A percentile compares a stretch with the other conserved stretches of the same genome.
These are phyloP conservation scores for Neurospora sublineolata DNA, from an alignment of 495 filamentous ascomycete genomes.

Conservation along the genomic window DNA sequence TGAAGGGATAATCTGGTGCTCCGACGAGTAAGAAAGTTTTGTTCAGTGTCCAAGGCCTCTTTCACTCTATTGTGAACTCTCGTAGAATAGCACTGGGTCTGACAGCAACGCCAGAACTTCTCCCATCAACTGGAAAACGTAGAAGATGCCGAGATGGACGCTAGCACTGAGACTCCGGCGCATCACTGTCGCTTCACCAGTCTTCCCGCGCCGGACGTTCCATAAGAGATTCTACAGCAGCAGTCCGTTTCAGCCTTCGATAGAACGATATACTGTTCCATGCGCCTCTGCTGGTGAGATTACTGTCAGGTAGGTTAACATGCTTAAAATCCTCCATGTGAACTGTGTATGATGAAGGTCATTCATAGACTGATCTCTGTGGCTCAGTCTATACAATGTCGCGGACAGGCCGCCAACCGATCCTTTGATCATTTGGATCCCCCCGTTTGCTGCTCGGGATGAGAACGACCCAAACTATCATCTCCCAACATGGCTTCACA, in stretches of 20 bases:
- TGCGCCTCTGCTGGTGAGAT: conserved; percentile 16
- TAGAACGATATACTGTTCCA: conserved; percentile 8
- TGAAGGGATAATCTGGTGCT: not conserved
- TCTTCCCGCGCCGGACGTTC: not conserved
- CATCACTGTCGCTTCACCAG: conserved; percentile 1
- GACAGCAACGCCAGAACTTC: not conserved
- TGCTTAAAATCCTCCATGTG: not conserved
- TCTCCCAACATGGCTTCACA: conserved; percentile 23
- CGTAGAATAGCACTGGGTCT: not conserved
- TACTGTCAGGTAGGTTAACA: conserved; percentile 12
- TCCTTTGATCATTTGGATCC: conserved; percentile 27
- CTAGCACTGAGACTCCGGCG: not conserved
- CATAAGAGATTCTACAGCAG: not conserved
- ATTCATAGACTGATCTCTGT: not conserved
- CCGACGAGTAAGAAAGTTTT: not conserved
- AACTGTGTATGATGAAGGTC: not conserved
- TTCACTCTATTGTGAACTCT: not conserved
- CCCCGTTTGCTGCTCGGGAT: conserved; percentile 15
- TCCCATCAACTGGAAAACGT: not conserved
- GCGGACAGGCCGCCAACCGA: conserved; percentile 11
- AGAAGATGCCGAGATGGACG: conserved; percentile 8
- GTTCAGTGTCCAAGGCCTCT: not conserved
- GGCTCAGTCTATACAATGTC: conserved; percentile 23
- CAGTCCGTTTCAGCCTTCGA: not conserved
- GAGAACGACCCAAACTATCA: conserved; percentile 3